Evolutionary conservation across 768 basidiomycete species (phyloP).

Genomic region (Lactarius evosmus): DNA sequence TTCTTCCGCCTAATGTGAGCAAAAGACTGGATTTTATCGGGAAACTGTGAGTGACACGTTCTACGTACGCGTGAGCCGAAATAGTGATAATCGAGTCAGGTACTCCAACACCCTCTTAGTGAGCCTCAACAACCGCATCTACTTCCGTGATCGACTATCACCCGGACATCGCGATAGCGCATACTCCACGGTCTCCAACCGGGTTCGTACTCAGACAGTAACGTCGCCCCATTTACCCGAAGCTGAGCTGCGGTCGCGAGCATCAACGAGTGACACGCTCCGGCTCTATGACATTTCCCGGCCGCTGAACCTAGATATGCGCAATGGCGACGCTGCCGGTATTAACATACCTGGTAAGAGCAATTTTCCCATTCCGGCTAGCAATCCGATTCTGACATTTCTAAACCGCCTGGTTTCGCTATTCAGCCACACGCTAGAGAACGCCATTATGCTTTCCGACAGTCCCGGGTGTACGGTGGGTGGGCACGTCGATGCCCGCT

Average conservation of each 20-base stretch:
- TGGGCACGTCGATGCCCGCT: background rate
- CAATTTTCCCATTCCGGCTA: background rate
- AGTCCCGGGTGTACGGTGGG: background rate
- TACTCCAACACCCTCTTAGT: background rate
- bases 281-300: background rate
- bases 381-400: background rate
- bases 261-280: background rate
- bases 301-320: background rate
- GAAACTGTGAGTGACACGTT: background rate
- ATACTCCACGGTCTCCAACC: background rate
- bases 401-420: background rate
- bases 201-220: background rate
- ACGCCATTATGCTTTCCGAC: background rate
- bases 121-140: constrained; percentile 4
- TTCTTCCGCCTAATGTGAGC: background rate
- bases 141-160: background rate
- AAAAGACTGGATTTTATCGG: background rate
- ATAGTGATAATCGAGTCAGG: background rate
- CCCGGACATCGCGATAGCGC: background rate
- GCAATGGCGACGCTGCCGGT: background rate
- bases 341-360: background rate
- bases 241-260: background rate
- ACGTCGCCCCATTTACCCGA: background rate
- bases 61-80: background rate
- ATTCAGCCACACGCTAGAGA: background rate